Base-by-base conservation (phyloP, 768 basidiomycete species). In the Porphyrellus cyaneotinctus region DNA sequence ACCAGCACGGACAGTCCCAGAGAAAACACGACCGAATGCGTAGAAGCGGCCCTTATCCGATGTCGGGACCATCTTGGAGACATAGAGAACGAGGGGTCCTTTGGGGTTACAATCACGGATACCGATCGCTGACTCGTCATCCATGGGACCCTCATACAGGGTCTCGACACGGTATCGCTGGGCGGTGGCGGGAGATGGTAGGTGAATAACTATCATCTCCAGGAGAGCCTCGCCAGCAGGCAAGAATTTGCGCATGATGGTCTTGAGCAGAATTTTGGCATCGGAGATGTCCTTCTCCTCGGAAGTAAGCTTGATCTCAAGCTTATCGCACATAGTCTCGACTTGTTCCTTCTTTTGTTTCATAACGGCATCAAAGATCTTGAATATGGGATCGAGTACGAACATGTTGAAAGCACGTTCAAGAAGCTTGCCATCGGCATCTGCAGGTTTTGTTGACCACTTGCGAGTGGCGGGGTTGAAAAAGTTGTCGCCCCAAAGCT, bases 31-130 rank as follows among this genome's bases (percentile, higher is more conserved):
- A 74, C 97, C 97, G 74, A 99, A 99, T 56, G 97, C 97, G 75
- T 98, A 98, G 89, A 98, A 99, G 56, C 97, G 94, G 67, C 97
- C 97, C 78, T 98, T 98, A 75, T 99, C 97, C 62, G 97, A 97
- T 37, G 97, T 97, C 58, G 97, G 97, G 65, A 98, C 97, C 97
- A 99, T 98, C 85, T 98, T 98, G 62, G 97, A 98, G 76, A 99
- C 80, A 75, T 99, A 99, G 58, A 95, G 83, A 68, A 98, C 94
- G 57, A 99, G 88, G 59, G 97, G 97, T 47, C 86, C 97, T 41
- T 85, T 87, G 71, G 97, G 88, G 75, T 98, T 91, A 71, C 97
- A 99, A 72, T 98, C 95, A 48, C 97, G 87, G 78, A 99, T 95
- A 77, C 85, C 91, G 62, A 98, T 92, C 62, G 97, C 97, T 54